Base-by-base conservation (phyloP, 1,139 yeast genomes). In the Yamadazyma friedrichii region DNA sequence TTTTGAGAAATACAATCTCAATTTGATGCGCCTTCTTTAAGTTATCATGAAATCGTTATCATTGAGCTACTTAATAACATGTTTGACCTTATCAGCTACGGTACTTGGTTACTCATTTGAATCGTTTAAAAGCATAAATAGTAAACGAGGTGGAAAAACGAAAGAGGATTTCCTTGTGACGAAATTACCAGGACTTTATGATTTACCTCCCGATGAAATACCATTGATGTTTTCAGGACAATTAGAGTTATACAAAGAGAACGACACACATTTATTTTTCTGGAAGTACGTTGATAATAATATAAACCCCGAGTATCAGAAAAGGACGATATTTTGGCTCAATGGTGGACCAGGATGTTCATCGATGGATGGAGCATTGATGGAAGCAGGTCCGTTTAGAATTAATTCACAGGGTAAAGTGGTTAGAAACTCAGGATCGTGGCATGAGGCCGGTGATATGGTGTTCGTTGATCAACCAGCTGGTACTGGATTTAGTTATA, bases 341-440 rank as follows among this genome's bases (percentile, higher is more conserved):
- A 93, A 94, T 61, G 99, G 99, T 33, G 96, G 96, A 0, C 96
- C 96, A 0, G 99, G 99, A 0, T 93, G 99, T 60, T 88, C 97
- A 3, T 88, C 96, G 0, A 82, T 93, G 94, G 98, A 93, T 62
- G 99, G 99, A 3, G 96, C 96, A 0, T 61, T 93, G 48, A 80
- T 93, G 79, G 99, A 94, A 60, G 66, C 83, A 2, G 99, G 99
- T 0, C 98, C 98, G 0, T 78, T 89, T 43, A 69, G 96, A 43
- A 72, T 89, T 15, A 62, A 68, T 46, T 50, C 61, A 0, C 59
- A 74, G 9, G 65, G 70, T 2, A 58, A 77, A 41, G 74, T 76
- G 6, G 62, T 73, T 6, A 64, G 65, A 46, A 89, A 89, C 59
- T 59, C 71, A 4, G 97, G 96, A 0, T 77, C 95, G 2, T 93